Evolutionary conservation across 768 basidiomycete genomes (phyloP), one percentile per base, ranked within the genome.

Genomic region (Rhizopogon rudus): DNA sequence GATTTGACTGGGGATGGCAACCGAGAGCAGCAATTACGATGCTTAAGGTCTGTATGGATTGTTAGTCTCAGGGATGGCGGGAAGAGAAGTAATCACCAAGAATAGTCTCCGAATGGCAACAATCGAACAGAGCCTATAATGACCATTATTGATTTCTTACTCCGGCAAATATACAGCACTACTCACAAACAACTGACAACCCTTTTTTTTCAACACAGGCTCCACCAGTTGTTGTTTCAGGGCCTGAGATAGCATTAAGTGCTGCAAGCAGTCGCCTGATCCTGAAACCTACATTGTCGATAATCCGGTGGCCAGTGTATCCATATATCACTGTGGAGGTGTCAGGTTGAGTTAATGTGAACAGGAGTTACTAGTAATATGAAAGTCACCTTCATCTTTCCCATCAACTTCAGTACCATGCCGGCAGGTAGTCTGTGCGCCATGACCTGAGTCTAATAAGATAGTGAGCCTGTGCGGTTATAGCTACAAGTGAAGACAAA

Each of bases 331-430:
- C 51, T 52, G 28, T 1, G 9, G 31, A 45, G 25, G 39, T 5
- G 28, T 31, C 16, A 45, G 44, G 17, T 44, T 33, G 9, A 33
- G 31, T 10, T 8, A 3, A 3, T 33, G 8, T 9, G 2, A 6
- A n/a, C 3, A 5, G 10, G 29, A 31, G 17, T 6, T 3, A 46
- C 17, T 3, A n/a, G n/a, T n/a, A 31, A 31, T 10, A 46, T 46
- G n/a, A 31, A 46, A n/a, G 1, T 55, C 2, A 81, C 82, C 78
- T 63, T 77, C 77, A 53, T 82, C 78, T 51, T 65, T 62, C 2
- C 79, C 75, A 51, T 81, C 76, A n/a, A 77, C 74, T 56, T 81
- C 80, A 17, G 67, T 73, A 2, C 66, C 65, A 46, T 79, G 53
- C 5, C 10, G 12, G 41, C 53, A 44, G 2, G 57, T 51, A 39